A percentile compares a stretch with the other conserved stretches of the same genome.
Evolutionary conservation across 2,329 filamentous ascomycete species (phyloP).

Genomic region (Aspergillus sojae): DNA sequence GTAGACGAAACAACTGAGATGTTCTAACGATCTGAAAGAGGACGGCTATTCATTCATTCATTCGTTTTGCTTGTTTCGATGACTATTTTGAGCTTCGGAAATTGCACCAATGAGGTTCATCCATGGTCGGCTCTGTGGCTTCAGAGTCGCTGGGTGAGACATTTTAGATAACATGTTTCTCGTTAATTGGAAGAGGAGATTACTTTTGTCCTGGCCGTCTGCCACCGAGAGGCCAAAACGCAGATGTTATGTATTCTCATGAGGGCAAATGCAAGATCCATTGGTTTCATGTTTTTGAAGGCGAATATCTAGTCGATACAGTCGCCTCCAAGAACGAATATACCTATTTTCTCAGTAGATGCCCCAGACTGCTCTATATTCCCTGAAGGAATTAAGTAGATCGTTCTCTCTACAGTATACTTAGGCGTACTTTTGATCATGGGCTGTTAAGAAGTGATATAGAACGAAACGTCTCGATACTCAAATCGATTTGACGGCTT

Average conservation of each 20-base stretch:
- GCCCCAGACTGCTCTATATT: neutral
- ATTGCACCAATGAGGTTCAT: neutral
- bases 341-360: neutral
- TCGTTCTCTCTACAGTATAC: neutral
- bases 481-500: neutral
- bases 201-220: neutral
- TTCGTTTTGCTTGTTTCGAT: conserved; percentile 3
- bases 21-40: conserved; percentile 18
- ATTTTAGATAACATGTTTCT: neutral
- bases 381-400: neutral
- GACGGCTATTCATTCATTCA: neutral
- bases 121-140: neutral
- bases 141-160: neutral
- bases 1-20: conserved; percentile 32
- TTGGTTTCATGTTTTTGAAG: neutral
- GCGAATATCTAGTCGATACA: neutral
- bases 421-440: neutral
- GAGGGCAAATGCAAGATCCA: neutral
- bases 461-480: neutral
- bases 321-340: neutral
- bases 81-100: neutral
- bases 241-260: neutral
- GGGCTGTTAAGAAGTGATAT: neutral
- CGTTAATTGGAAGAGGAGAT: neutral
- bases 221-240: neutral